Conservation (phyloP, 805 yeast genomes). For the Saturnispora kantuleensis region DNA sequence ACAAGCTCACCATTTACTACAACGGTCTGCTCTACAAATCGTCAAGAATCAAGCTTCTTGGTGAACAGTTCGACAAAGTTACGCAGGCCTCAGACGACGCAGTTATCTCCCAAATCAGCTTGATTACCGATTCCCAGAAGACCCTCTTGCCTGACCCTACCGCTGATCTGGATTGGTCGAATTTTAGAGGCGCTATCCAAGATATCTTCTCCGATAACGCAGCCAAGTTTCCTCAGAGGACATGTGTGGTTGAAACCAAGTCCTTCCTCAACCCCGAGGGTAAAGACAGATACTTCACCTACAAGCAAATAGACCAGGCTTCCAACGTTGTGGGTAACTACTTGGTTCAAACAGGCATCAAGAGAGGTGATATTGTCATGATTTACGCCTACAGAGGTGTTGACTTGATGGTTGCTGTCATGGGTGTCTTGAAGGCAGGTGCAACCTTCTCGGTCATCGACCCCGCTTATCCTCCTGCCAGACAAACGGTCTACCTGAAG, state of each 20-base stretch:
- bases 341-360: constrained; percentile 68
- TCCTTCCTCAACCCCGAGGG: constrained; percentile 45
- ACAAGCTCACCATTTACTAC: constrained; percentile 42
- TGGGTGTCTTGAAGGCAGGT: constrained; percentile 98
- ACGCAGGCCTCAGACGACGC: constrained; percentile 28
- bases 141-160: constrained; percentile 78
- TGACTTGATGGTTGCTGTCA: constrained; percentile 89
- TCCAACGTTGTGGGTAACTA: constrained; percentile 91
- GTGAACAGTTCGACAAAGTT: constrained; percentile 63
- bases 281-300: constrained; percentile 65
- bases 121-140: constrained; percentile 60
- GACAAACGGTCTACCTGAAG: constrained; percentile 86
- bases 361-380: constrained; percentile 92
- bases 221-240: constrained; percentile 68
- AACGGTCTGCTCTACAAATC: constrained; percentile 66
- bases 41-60: constrained; percentile 57
- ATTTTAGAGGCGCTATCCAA: constrained; percentile 91
- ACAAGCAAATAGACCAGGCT: constrained; percentile 82
- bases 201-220: constrained; percentile 91
- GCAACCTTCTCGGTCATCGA: constrained; percentile 98
- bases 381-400: constrained; percentile 97
- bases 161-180: constrained; percentile 76
- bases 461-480: constrained; percentile 97
- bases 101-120: constrained; percentile 49
- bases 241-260: constrained; percentile 89